phyloP scores from a whole-genome alignment of 148 eudicot species.

The Mesembryanthemum crystallinum region DNA sequence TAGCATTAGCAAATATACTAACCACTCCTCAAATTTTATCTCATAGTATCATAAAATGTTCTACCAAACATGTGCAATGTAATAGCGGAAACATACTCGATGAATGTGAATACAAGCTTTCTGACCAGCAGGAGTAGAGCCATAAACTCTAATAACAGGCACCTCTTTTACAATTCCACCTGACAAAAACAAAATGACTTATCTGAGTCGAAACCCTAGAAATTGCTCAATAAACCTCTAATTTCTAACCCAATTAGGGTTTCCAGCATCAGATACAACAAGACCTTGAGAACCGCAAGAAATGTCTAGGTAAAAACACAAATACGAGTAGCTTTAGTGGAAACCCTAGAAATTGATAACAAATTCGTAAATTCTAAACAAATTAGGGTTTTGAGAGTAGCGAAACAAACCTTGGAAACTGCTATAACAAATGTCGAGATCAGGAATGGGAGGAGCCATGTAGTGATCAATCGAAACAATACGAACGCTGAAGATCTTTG shows the following conservation, averaged over 20 bases:
- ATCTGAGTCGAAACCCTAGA: conserved; percentile 8
- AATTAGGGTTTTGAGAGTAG: conserved; percentile 12
- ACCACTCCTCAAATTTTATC: too few species aligned
- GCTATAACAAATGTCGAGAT: conserved; percentile 66
- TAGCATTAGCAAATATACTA: too few species aligned
- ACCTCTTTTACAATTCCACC: conserved; percentile 90
- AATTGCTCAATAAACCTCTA: not conserved
- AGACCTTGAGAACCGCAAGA: not conserved
- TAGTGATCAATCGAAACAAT: conserved; percentile 83
- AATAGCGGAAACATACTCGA: conserved; percentile 41
- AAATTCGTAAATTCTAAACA: not conserved
- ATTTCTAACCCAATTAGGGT: conserved; percentile 4
- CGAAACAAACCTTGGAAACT: conserved; percentile 57
- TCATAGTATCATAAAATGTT: not conserved
- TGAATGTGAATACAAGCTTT: conserved; percentile 88
- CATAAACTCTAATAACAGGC: conserved; percentile 85
- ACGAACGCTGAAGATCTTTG: conserved; percentile 65
- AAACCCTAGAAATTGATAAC: not conserved
- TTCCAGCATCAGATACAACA: not conserved
- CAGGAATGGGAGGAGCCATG: conserved; percentile 74
- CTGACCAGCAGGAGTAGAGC: conserved; percentile 90
- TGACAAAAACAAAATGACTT: conserved; percentile 16
- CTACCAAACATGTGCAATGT: not conserved
- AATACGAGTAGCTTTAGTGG: too few species aligned
- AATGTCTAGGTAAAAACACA: too few species aligned